Percentiles rank a stretch among this genome's conserved stretches.
These are phyloP conservation scores for Kingdonia uniflora DNA, from an alignment of 164 flowering plant species.

Conservation along the genomic window DNA sequence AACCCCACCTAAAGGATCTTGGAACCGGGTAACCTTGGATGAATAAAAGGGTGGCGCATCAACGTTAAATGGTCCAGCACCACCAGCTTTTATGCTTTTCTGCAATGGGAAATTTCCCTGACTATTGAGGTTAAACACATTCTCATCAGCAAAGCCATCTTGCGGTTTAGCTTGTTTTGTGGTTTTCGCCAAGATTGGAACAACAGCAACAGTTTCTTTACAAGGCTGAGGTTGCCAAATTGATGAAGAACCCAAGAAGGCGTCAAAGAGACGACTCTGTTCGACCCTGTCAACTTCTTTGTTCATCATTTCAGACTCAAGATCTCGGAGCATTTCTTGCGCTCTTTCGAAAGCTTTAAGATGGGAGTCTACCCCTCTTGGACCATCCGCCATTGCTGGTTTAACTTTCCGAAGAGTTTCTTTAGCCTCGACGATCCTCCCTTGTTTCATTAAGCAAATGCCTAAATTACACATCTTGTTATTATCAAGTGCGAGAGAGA, in stretches of 20 bases:
- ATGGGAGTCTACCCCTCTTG: constrained; percentile 89
- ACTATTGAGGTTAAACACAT: constrained; percentile 22
- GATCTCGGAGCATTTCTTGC: constrained; percentile 82
- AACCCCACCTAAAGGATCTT: constrained; percentile 30
- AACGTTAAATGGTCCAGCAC: constrained; percentile 21
- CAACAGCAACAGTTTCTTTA: constrained; percentile 25
- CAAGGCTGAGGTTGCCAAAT: constrained; percentile 99
- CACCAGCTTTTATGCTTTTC: neutral
- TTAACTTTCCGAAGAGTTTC: constrained; percentile 67
- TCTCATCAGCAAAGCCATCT: constrained; percentile 56
- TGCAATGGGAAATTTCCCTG: constrained; percentile 1
- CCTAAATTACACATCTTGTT: constrained; percentile 99
- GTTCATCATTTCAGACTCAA: constrained; percentile 71
- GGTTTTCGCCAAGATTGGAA: constrained; percentile 9
- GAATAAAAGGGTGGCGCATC: constrained; percentile 73
- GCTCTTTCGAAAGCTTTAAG: constrained; percentile 97
- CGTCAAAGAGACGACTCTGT: constrained; percentile 65
- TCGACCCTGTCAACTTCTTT: constrained; percentile 52
- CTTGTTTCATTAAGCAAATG: constrained; percentile 96
- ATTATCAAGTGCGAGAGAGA: constrained; percentile 58
- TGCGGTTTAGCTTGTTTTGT: constrained; percentile 6
- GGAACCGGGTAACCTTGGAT: constrained; percentile 21
- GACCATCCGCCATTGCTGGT: constrained; percentile 75
- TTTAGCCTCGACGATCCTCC: constrained; percentile 72
- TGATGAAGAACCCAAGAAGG: constrained; percentile 73